Conservation (phyloP, 2,329 filamentous ascomycete genomes). For the Fusarium temperatum region DNA sequence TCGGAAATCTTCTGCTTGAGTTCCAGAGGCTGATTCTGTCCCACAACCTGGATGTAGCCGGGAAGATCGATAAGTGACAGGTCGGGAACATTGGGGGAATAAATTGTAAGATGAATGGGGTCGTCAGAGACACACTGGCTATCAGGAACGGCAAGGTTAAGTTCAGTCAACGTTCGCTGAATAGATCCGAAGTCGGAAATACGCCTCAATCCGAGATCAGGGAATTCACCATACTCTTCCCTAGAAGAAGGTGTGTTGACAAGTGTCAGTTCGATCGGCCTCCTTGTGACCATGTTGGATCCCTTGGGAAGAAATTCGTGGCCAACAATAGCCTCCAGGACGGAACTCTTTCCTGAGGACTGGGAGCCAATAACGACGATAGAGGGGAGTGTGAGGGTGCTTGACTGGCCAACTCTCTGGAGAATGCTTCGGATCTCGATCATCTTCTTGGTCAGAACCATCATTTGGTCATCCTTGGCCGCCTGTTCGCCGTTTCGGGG, state of each 20-base stretch:
- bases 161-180: constrained; percentile 91
- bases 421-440: constrained; percentile 96
- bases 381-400: constrained; percentile 86
- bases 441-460: constrained; percentile 99
- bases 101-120: constrained; percentile 94
- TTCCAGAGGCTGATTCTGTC: constrained; percentile 87
- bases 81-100: constrained; percentile 94
- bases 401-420: constrained; percentile 91
- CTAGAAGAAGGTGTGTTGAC: constrained; percentile 91
- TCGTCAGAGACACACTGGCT: constrained; percentile 94
- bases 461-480: constrained; percentile 97
- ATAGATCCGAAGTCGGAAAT: constrained; percentile 93
- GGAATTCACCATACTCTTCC: constrained; percentile 95
- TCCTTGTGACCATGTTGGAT: constrained; percentile 96
- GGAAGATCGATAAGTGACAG: constrained; percentile 95
- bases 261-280: constrained; percentile 94
- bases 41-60: constrained; percentile 96
- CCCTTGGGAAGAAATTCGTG: constrained; percentile 98
- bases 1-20: constrained; percentile 96
- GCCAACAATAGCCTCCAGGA: constrained; percentile 94
- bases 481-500: constrained; percentile 68
- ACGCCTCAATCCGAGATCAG: constrained; percentile 86
- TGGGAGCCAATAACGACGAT: constrained; percentile 99
- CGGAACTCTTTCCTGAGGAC: constrained; percentile 97
- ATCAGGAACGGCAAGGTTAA: constrained; percentile 92